phyloP scores from a whole-genome alignment of 208 protist genomes.

The Leishmania guyanensis region DNA sequence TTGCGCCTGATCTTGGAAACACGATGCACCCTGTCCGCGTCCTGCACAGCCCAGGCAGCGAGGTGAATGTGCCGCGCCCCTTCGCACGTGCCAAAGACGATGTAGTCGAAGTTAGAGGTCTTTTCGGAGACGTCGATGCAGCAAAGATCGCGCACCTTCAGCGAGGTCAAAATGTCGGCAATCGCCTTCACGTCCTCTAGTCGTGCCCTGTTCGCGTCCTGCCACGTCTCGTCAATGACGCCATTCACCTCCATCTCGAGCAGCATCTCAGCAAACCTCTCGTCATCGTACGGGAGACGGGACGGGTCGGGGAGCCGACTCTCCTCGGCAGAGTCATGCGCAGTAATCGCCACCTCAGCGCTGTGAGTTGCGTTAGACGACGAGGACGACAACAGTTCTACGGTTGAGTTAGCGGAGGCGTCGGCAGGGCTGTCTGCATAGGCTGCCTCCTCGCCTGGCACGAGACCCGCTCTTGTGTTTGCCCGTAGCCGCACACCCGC shows the following conservation, averaged over 20 bases:
- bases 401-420: background rate
- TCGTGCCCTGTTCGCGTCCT: conserved; percentile 69
- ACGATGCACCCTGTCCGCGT: conserved; percentile 75
- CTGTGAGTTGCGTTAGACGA: background rate
- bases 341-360: background rate
- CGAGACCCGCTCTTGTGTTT: conserved; percentile 45
- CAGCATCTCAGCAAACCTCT: conserved; percentile 80
- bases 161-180: conserved; percentile 52
- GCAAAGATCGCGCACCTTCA: conserved; percentile 87
- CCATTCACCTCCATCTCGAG: conserved; percentile 92
- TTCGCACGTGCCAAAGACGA: conserved; percentile 89
- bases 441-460: conserved; percentile 26
- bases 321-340: background rate
- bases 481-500: conserved; percentile 16
- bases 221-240: conserved; percentile 86
- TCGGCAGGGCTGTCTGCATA: conserved; percentile 15
- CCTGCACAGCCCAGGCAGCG: conserved; percentile 88
- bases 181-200: conserved; percentile 86
- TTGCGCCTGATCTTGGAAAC: conserved; percentile 77
- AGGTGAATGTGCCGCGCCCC: conserved; percentile 88
- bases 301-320: conserved; percentile 20
- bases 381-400: background rate
- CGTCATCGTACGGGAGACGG: conserved; percentile 85
- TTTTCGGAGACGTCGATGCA: conserved; percentile 85
- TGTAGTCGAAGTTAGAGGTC: conserved; percentile 89